A percentile compares a stretch with the other conserved stretches of the same genome.
Conservation (phyloP, 1,284 basidiomycete genomes). For the Cystobasidium sp. region DNA sequence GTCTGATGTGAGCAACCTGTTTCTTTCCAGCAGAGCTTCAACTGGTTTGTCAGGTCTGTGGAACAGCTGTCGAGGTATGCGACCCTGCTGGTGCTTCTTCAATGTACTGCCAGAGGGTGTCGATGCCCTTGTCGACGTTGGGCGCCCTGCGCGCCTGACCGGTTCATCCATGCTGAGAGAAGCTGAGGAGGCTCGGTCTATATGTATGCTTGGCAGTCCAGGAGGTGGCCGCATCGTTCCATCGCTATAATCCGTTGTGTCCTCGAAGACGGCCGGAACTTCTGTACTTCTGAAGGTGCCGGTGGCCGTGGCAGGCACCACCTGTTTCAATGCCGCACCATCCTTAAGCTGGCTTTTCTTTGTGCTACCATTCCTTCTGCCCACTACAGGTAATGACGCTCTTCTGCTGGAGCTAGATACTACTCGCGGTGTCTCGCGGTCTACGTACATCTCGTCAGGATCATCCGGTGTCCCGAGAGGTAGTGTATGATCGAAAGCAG, state of each 20-base stretch:
- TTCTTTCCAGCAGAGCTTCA: constrained; percentile 7
- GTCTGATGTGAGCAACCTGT: neutral
- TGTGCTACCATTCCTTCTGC: neutral
- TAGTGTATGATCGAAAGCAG: constrained; percentile 14
- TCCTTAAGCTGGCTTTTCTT: neutral
- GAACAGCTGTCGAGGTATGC: constrained; percentile 16
- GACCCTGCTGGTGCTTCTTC: neutral
- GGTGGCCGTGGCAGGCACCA: neutral
- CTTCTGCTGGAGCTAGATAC: neutral
- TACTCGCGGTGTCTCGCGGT: constrained; percentile 7
- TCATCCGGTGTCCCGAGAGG: constrained; percentile 17
- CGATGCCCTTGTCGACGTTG: constrained; percentile 5
- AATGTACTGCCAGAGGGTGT: constrained; percentile 11
- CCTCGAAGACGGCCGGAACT: neutral
- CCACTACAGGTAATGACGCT: neutral
- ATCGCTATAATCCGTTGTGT: constrained; percentile 23
- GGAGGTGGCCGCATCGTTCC: neutral
- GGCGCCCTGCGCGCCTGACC: neutral
- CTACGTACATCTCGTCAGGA: constrained; percentile 30
- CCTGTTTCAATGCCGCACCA: neutral
- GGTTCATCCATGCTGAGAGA: constrained; percentile 17
- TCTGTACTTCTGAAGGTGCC: neutral
- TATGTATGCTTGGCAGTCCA: constrained; percentile 28
- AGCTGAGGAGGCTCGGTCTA: constrained; percentile 33
- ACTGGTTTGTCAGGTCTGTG: constrained; percentile 16